Base-by-base conservation (phyloP, 176 grass and related monocot species). In the Oryza glaberrima region DNA sequence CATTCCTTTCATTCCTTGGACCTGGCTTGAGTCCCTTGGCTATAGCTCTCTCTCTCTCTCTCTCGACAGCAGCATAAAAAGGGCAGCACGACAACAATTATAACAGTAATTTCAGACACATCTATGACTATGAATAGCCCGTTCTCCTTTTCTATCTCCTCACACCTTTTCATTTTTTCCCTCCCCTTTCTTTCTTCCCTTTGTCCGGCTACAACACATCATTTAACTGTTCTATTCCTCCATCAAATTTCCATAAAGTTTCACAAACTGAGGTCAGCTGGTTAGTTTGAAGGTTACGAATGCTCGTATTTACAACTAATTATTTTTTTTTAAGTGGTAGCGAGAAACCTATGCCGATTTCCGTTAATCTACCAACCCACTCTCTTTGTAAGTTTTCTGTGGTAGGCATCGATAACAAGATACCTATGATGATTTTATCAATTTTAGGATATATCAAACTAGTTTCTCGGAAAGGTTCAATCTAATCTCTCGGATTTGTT, bases 1-100 rank as follows among this genome's bases (percentile, higher is more conserved):
- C 36, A 68, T 58, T 4, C 26, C 11, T 84, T 19, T 51, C 13
- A 12, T 77, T 78, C 58, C 77, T 77, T 63, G 79, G 78, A 41
- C 41, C 43, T 35, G 58, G 22, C 58, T 12, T 49, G 47, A 49
- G 47, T 32, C 15, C 49, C 8, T 30, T 73, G 67, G 48, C 20
- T 6, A 58, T 45, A 32, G 30, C 30, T 36, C 35, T 36, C 35
- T 36, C 35, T 35, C 34, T 34, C 68, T 44, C 43, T 41, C 69
- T 76, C 82, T 76, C 82, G 75, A 74, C 83, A 90, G 54, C 65
- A 67, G 51, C 79, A 74, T 74, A 86, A 86, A 83, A 89, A 84
- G 77, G 65, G 82, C 77, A 80, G 76, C 64, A 80, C 64, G 64
- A 70, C 87, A 70, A 79, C 82, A 81, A 48, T 81, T 74, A 85